Evolutionary conservation across 768 basidiomycete species (phyloP), one percentile per base, ranked within the genome.

Genomic region (Kwoniella sp.): DNA sequence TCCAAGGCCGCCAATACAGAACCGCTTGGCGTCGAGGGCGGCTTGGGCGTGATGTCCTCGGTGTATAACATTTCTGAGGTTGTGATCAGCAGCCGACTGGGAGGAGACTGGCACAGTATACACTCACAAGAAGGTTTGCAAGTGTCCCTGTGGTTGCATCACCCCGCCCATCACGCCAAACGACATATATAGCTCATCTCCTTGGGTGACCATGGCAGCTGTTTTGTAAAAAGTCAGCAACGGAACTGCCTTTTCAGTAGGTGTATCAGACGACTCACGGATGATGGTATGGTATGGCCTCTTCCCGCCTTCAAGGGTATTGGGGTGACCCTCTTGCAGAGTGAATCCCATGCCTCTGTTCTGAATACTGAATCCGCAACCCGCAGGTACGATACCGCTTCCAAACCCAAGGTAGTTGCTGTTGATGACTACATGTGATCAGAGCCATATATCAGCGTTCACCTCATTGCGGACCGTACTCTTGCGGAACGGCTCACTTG

Each of bases 301-400:
- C 41, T 67, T 67, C 22, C 66, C 66, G 62, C 89, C 91, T 82
- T 88, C 84, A 61, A 95, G 82, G n/a, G 84, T 85, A 74, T 97
- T 97, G 0, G 91, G 89, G 75, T 95, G 93, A 2, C 85, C 86
- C 58, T 89, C 85, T 58, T 85, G 84, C 23, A 95, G 83, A 12
- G 86, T 82, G 78, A 97, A 97, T 11, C 89, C 88, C 22, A 86
- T 83, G 0, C 94, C 93, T 61, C 94, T 85, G 79, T 93, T 94
- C 80, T 97, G 93, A 20, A 97, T 84, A 0, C 92, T 93, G 78
- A 97, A 97, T 0, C 93, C 93, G 70, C 92, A 94, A 0, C 88
- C 91, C 69, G 89, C 87, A 0, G 93, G 94, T 31, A 97, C 83
- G 30, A 93, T 92, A 87, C 53, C 66, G 26, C 91, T 93, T 30